Base-by-base conservation (phyloP, 352 stramenopile species). In the Bremia lactucae region DNA sequence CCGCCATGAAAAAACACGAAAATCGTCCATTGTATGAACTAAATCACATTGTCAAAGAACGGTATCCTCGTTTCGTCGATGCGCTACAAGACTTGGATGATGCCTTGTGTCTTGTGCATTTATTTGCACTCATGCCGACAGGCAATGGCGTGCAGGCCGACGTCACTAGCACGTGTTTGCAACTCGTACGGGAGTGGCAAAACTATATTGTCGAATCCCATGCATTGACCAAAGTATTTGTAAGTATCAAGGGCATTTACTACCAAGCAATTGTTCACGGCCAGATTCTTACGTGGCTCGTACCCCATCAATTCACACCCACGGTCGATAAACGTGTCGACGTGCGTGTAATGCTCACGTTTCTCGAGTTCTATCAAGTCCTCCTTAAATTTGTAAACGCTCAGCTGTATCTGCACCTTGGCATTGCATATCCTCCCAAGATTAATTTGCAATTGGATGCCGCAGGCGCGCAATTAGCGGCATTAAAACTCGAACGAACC, bases 321-420 rank as follows among this genome's bases (percentile, higher is more conserved):
- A 92, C 90, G 14, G 75, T 98, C 42, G 95, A 97, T 42, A 84
- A 96, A 45, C 95, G 97, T 52, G 96, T 99, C 19, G 96, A 99
- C 56, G 96, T 98, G 57, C 80, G 86, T 38, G 95, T 99, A 15
- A 99, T 99, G 96, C 62, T 97, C 20, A 99, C 96, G 28, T 99
- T 99, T 73, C 83, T 99, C 28, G 96, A 99, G 77, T 99, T 99
- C 55, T 99, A 99, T 69, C 76, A 98, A 51, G 90, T 96, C 36
- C 65, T 99, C 19, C 71, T 99, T 42, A 94, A 96, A 64, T 99
- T 99, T 68, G 95, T 98, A 22, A 76, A 98, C 58, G 99, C 88
- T 62, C 97, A 98, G 64, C 71, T 99, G 4, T 99, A 98, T 69
- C 85, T 80, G 50, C 83, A 95, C 25, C 58, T 97, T 19, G 95